These are phyloP conservation scores for Teratosphaeria viscida DNA, from an alignment of 2,329 filamentous ascomycete species.

Conservation along the genomic window DNA sequence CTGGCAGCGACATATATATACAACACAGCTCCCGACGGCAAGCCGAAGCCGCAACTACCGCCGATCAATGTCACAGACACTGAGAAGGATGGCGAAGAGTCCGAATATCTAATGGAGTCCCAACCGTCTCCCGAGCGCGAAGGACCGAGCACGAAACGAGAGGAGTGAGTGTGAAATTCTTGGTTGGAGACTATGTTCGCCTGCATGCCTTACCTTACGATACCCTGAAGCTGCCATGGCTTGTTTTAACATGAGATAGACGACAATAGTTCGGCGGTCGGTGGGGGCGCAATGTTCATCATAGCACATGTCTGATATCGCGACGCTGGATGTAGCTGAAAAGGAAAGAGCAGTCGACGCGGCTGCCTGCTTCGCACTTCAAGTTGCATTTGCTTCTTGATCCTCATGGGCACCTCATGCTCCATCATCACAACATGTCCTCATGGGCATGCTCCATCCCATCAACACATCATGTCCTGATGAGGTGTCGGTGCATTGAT, in stretches of 20 bases:
- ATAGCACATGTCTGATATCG: neutral
- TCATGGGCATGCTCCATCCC: no score
- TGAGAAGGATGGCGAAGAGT: slow-evolving; percentile 51
- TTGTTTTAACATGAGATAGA: neutral
- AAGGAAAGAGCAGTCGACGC: neutral
- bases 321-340: neutral
- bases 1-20: slow-evolving; percentile 79
- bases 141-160: neutral
- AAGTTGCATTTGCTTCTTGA: neutral
- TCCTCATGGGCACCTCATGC: neutral
- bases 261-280: neutral
- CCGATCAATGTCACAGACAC: slow-evolving; percentile 61
- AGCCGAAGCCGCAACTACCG: slow-evolving; percentile 42
- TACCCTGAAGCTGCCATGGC: neutral
- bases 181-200: neutral
- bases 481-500: neutral
- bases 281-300: neutral
- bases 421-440: neutral
- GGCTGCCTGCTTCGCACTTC: neutral
- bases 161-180: neutral
- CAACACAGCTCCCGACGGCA: slow-evolving; percentile 51
- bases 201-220: neutral
- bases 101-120: neutral
- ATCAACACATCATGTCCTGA: neutral
- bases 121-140: neutral